A percentile compares a stretch with the other conserved stretches of the same genome.
Conservation (phyloP, 345 rosid genomes). For the Citrus medica region DNA sequence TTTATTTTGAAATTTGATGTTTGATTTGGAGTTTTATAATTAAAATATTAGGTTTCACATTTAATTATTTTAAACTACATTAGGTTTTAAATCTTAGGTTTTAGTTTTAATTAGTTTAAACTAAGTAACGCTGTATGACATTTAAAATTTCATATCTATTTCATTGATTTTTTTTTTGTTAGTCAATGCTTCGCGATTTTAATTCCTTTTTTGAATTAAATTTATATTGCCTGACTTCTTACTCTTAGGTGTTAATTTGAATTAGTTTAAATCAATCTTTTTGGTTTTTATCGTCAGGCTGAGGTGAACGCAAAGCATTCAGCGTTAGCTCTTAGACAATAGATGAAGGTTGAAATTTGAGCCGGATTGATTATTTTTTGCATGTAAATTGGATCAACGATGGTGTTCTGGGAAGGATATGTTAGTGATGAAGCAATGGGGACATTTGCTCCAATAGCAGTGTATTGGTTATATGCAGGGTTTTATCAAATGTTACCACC, state of each 20-base stretch:
- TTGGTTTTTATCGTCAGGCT: background rate
- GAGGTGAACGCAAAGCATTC: background rate
- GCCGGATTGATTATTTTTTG: background rate
- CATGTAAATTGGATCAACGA: constrained; percentile 1
- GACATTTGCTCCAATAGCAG: constrained; percentile 63
- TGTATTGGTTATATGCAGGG: constrained; percentile 72
- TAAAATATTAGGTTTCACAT: background rate
- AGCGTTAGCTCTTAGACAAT: too few relatives aligned
- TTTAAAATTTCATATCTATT: too few relatives aligned
- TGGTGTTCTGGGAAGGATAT: constrained; percentile 79
- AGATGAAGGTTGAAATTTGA: background rate
- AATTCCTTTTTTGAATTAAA: too few relatives aligned
- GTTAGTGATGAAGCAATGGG: constrained; percentile 73
- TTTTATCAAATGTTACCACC: constrained; percentile 61
- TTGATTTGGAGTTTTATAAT: background rate
- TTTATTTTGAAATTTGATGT: background rate
- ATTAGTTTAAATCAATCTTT: background rate
- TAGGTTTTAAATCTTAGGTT: background rate
- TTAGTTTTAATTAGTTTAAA: too few relatives aligned
- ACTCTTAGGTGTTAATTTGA: background rate
- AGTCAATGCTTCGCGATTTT: too few relatives aligned
- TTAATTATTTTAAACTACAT: background rate
- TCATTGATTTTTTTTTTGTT: too few relatives aligned
- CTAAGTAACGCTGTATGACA: background rate
- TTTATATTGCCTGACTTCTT: too few relatives aligned